Conservation (phyloP, 306 rosid genomes). For the Cyclanthera cordifolia region DNA sequence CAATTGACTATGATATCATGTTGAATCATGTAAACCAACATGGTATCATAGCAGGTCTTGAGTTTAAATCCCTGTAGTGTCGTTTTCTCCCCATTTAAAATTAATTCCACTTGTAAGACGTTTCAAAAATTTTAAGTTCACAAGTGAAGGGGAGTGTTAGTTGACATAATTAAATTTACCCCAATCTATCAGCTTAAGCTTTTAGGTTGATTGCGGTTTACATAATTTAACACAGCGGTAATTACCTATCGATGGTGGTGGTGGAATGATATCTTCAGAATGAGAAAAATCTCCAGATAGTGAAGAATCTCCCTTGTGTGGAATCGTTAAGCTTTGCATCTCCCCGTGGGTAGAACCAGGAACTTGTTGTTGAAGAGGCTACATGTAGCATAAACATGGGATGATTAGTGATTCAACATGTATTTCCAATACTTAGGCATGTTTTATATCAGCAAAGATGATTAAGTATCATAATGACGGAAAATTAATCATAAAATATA, state of each 20-base stretch:
- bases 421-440: background rate
- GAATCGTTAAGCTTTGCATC: constrained; percentile 24
- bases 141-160: too few relatives aligned
- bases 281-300: constrained; percentile 30
- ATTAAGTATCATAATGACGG: background rate
- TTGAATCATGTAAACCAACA: too few relatives aligned
- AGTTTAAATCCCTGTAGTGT: too few relatives aligned
- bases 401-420: background rate
- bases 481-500: background rate
- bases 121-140: too few relatives aligned
- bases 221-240: constrained; percentile 11
- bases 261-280: constrained; percentile 49
- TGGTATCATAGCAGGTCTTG: too few relatives aligned
- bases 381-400: constrained; percentile 26
- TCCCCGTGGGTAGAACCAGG: constrained; percentile 25
- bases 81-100: too few relatives aligned
- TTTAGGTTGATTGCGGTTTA: too few relatives aligned
- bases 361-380: constrained; percentile 38
- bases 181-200: too few relatives aligned
- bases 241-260: constrained; percentile 70
- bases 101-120: too few relatives aligned
- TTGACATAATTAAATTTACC: too few relatives aligned
- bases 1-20: too few relatives aligned
- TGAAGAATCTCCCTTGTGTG: constrained; percentile 23
- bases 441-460: background rate